Percentiles rank a stretch among this genome's conserved stretches.
Evolutionary conservation across 768 basidiomycete species (phyloP).

Genomic region (Rhodotorula babjevae): DNA sequence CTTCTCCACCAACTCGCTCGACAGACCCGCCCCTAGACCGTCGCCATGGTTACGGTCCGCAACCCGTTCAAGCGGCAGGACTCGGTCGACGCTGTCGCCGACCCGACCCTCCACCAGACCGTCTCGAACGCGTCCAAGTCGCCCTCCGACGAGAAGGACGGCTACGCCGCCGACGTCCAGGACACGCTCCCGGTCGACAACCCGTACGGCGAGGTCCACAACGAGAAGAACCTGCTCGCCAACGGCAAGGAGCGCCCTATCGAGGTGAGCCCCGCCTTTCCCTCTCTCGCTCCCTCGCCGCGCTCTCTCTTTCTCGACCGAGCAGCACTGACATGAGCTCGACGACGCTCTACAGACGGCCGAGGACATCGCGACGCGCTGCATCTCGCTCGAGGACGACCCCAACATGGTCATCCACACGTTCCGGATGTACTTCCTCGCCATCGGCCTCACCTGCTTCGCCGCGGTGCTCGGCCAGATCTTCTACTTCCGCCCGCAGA

Average conservation of each 20-base stretch:
- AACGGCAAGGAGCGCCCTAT: conserved; percentile 41
- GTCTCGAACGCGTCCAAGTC: not conserved
- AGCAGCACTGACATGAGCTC: not conserved
- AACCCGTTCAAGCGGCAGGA: conserved; percentile 2
- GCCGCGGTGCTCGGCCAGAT: conserved; percentile 41
- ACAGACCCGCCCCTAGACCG: not conserved
- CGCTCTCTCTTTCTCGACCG: no score
- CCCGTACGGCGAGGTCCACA: conserved; percentile 2
- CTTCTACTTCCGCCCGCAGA: conserved; percentile 51
- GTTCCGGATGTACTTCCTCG: conserved; percentile 45
- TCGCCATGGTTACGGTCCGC: not conserved
- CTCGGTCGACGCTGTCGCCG: not conserved
- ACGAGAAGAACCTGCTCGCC: conserved; percentile 19
- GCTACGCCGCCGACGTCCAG: not conserved
- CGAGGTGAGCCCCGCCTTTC: conserved; percentile 10
- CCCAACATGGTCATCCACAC: conserved; percentile 39
- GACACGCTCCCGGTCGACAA: not conserved
- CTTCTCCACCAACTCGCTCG: not conserved
- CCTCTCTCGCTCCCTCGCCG: no score
- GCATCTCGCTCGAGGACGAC: conserved; percentile 39
- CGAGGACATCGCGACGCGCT: conserved; percentile 34
- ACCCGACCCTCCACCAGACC: not conserved
- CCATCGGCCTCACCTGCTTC: conserved; percentile 45
- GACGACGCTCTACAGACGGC: conserved; percentile 9
- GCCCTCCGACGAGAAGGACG: conserved; percentile 28